These are phyloP conservation scores for Colletotrichum lindemuthianum DNA, from an alignment of 2,329 filamentous ascomycete genomes.

Conservation along the genomic window DNA sequence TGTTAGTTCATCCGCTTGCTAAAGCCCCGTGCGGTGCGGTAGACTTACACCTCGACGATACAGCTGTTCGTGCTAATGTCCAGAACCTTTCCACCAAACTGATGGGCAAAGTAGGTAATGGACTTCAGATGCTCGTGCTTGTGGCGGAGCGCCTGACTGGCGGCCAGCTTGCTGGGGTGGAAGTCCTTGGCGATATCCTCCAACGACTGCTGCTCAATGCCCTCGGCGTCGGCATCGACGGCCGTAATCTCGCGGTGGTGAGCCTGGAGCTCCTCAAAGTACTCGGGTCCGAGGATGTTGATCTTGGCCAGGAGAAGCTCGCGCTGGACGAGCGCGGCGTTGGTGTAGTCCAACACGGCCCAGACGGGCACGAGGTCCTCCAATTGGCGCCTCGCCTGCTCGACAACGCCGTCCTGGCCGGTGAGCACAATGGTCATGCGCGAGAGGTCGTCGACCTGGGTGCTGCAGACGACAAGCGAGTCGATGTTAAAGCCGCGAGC, in stretches of 20 bases:
- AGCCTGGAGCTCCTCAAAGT: constrained; percentile 95
- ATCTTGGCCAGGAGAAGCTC: constrained; percentile 96
- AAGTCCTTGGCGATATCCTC: constrained; percentile 72
- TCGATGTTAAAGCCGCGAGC: constrained; percentile 99
- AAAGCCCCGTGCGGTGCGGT: neutral
- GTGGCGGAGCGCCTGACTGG: constrained; percentile 89
- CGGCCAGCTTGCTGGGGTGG: constrained; percentile 87
- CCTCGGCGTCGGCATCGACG: constrained; percentile 56
- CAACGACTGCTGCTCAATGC: constrained; percentile 50
- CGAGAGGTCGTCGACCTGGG: constrained; percentile 94
- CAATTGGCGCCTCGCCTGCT: constrained; percentile 93
- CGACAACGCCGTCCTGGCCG: constrained; percentile 95
- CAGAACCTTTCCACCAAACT: constrained; percentile 96
- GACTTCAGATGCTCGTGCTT: constrained; percentile 98
- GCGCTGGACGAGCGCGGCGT: constrained; percentile 91
- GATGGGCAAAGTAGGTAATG: constrained; percentile 95
- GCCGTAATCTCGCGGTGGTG: constrained; percentile 90
- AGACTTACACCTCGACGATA: constrained; percentile 90
- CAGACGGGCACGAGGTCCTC: constrained; percentile 98
- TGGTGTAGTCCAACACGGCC: constrained; percentile 97
- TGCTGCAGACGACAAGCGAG: constrained; percentile 96
- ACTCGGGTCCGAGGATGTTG: constrained; percentile 95
- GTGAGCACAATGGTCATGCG: constrained; percentile 99
- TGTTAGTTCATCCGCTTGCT: constrained; percentile 39
- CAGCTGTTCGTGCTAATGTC: constrained; percentile 99